Percentiles rank a stretch among this genome's conserved stretches.
phyloP scores from a whole-genome alignment of 495 filamentous ascomycete species.

The Aspergillus avenaceus region DNA sequence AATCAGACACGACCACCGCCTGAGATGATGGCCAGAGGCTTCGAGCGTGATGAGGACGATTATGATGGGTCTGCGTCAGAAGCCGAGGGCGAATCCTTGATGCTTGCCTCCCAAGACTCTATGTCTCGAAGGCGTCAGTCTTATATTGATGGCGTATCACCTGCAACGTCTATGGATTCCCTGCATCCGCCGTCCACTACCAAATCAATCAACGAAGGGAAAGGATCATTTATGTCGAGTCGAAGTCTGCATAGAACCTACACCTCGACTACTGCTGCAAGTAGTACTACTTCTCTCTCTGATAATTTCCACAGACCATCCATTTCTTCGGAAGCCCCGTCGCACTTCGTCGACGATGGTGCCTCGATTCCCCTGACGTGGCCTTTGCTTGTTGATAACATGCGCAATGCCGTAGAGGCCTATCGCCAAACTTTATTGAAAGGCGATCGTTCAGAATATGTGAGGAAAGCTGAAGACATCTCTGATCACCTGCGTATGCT shows the following conservation, averaged over 20 bases:
- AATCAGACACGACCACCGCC: slow-evolving; percentile 87
- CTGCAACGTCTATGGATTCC: slow-evolving; percentile 89
- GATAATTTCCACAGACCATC: slow-evolving; percentile 41
- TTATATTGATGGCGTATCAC: slow-evolving; percentile 72
- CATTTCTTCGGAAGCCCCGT: slow-evolving; percentile 61
- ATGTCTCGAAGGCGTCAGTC: slow-evolving; percentile 60
- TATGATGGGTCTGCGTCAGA: slow-evolving; percentile 88
- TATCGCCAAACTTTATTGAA: slow-evolving; percentile 82
- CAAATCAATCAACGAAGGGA: slow-evolving; percentile 30
- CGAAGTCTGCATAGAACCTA: slow-evolving; percentile 20
- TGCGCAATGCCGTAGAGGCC: slow-evolving; percentile 79
- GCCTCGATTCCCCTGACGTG: slow-evolving; percentile 73
- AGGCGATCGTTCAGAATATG: slow-evolving; percentile 81
- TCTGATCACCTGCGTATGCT: slow-evolving; percentile 92
- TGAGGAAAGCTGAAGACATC: slow-evolving; percentile 89
- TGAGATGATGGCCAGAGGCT: slow-evolving; percentile 86
- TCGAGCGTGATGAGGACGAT: slow-evolving; percentile 77
- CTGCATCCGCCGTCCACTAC: slow-evolving; percentile 58
- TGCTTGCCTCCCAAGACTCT: slow-evolving; percentile 55
- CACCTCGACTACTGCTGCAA: slow-evolving; percentile 22
- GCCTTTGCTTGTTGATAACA: slow-evolving; percentile 84
- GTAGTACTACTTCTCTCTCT: slow-evolving; percentile 30
- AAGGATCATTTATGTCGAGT: slow-evolving; percentile 20
- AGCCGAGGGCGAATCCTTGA: slow-evolving; percentile 64
- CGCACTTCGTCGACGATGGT: slow-evolving; percentile 82